Conservation (phyloP, 352 stramenopile genomes). For the Peronospora belbahrii region DNA sequence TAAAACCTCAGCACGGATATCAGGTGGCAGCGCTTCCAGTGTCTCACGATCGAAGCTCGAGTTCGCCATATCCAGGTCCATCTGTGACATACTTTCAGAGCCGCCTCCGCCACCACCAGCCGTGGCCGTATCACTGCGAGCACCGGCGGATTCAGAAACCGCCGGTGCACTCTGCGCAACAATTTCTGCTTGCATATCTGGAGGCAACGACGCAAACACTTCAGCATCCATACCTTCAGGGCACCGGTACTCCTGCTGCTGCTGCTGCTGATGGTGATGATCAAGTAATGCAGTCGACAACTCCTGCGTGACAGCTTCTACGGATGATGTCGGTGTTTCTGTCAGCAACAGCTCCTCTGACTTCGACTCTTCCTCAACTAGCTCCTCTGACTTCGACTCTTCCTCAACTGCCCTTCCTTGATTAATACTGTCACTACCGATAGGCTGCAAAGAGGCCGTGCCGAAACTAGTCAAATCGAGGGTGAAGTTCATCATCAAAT, state of each 20-base stretch:
- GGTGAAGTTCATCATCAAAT: constrained; percentile 77
- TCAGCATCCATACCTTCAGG: constrained; percentile 95
- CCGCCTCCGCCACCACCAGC: constrained; percentile 20
- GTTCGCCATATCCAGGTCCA: constrained; percentile 79
- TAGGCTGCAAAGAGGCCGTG: constrained; percentile 6
- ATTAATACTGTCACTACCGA: constrained; percentile 5
- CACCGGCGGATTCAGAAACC: constrained; percentile 16
- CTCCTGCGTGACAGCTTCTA: constrained; percentile 19
- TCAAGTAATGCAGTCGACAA: constrained; percentile 14
- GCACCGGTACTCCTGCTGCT: constrained; percentile 43
- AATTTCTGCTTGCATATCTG: constrained; percentile 96
- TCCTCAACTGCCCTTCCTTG: constrained; percentile 7
- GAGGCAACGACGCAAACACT: constrained; percentile 92
- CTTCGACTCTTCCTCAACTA: constrained; percentile 32
- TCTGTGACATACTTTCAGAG: constrained; percentile 66
- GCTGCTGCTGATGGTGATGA: constrained; percentile 20
- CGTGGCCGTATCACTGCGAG: constrained; percentile 27
- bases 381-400: no score
- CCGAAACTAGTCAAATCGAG: constrained; percentile 64
- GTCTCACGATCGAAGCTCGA: constrained; percentile 93
- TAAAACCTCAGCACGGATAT: constrained; percentile 95
- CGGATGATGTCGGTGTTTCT: constrained; percentile 12
- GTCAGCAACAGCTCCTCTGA: constrained; percentile 21
- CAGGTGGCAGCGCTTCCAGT: constrained; percentile 92
- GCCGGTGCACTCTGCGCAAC: constrained; percentile 67